These are phyloP conservation scores for Stylosanthes scabra DNA, from an alignment of 331 rosid species.

Conservation along the genomic window DNA sequence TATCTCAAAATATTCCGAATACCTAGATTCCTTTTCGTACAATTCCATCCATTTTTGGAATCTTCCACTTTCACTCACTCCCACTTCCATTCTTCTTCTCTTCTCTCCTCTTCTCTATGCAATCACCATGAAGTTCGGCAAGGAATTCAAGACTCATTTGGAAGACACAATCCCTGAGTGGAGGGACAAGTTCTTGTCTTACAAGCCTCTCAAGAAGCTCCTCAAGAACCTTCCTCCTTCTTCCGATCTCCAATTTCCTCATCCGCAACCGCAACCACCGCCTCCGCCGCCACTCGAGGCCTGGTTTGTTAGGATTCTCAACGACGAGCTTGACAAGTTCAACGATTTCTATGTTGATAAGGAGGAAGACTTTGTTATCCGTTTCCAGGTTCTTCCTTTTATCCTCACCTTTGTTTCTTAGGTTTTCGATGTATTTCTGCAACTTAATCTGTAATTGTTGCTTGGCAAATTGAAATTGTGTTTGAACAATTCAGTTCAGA, in stretches of 20 bases:
- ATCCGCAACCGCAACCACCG: constrained; percentile 30
- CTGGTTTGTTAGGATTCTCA: constrained; percentile 82
- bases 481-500: constrained; percentile 27
- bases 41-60: not conserved
- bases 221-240: constrained; percentile 57
- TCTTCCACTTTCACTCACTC: not conserved
- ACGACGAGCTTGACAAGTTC: constrained; percentile 82
- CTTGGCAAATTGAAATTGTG: constrained; percentile 1
- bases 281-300: constrained; percentile 50
- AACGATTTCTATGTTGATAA: constrained; percentile 88
- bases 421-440: not conserved
- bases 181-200: constrained; percentile 97
- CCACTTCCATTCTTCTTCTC: too few relatives aligned
- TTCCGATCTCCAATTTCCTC: constrained; percentile 28
- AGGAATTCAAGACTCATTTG: constrained; percentile 83
- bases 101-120: too few relatives aligned
- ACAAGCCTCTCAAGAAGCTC: constrained; percentile 88
- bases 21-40: not conserved
- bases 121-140: constrained; percentile 84
- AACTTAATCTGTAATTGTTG: not conserved
- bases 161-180: constrained; percentile 96
- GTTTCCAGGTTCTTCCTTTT: constrained; percentile 71
- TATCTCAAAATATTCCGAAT: not conserved
- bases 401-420: not conserved
- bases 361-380: constrained; percentile 93